Evolutionary conservation across 1,284 basidiomycete species (phyloP).

Genomic region (Anthracocystis walkeri): DNA sequence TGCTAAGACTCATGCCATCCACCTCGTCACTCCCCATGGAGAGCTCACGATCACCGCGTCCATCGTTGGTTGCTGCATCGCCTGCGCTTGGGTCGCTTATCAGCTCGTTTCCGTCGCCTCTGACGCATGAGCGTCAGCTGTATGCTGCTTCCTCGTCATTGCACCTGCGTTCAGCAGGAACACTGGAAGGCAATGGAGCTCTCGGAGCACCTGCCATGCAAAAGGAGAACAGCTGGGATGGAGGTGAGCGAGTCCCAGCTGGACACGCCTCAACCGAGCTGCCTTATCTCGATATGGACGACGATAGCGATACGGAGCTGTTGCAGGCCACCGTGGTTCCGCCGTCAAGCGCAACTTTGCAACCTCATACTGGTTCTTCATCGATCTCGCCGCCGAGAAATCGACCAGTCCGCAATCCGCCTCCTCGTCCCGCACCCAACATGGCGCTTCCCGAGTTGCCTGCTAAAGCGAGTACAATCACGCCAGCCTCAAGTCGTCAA

Average conservation of each 20-base stretch:
- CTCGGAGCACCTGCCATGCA: neutral
- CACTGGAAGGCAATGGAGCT: neutral
- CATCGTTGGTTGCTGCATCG: slow-evolving; percentile 22
- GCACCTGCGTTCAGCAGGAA: neutral
- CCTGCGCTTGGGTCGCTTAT: slow-evolving; percentile 44
- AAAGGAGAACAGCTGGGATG: slow-evolving; percentile 43
- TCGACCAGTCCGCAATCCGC: slow-evolving; percentile 24
- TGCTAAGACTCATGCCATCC: slow-evolving; percentile 5
- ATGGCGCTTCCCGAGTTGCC: slow-evolving; percentile 33
- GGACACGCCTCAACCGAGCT: slow-evolving; percentile 8
- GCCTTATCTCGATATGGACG: slow-evolving; percentile 37
- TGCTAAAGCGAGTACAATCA: neutral
- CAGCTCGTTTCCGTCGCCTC: slow-evolving; percentile 42
- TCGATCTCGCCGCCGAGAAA: slow-evolving; percentile 5
- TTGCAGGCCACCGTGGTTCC: neutral
- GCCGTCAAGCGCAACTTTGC: slow-evolving; percentile 1
- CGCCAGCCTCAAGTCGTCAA: slow-evolving; percentile 1
- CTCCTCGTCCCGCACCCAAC: slow-evolving; percentile 32
- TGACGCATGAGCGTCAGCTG: slow-evolving; percentile 5
- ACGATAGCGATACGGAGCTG: slow-evolving; percentile 12
- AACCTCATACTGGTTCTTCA: neutral
- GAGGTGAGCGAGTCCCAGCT: slow-evolving; percentile 18
- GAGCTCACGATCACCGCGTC: slow-evolving; percentile 4
- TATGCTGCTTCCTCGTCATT: neutral
- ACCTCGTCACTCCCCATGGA: neutral